Percentiles rank a stretch among this genome's conserved stretches.
Conservation (phyloP, 2,329 filamentous ascomycete species). For the Paramyrothecium sp. region DNA sequence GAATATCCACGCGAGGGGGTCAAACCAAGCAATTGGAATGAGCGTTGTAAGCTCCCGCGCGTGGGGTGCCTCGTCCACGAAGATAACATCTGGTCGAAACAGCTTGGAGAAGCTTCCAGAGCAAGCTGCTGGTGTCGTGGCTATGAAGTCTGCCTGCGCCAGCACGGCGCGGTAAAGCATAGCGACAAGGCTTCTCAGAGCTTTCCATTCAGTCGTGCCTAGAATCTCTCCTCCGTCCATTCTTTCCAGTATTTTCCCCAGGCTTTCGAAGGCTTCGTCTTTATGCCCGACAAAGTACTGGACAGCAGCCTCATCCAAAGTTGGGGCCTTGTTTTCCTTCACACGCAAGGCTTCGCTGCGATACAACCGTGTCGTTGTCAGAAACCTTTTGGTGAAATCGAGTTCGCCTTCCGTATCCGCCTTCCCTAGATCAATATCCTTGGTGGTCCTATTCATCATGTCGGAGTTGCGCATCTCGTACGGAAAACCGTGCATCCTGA, state of each 20-base stretch:
- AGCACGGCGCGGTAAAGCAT: slow-evolving; percentile 37
- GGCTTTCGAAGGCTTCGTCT: slow-evolving; percentile 24
- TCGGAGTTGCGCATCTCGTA: slow-evolving; percentile 30
- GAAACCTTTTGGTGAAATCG: slow-evolving; percentile 35
- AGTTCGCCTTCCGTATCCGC: slow-evolving; percentile 5
- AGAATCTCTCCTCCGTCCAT: slow-evolving; percentile 24
- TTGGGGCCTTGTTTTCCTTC: slow-evolving; percentile 28
- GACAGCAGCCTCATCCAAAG: slow-evolving; percentile 43
- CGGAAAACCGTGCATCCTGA: slow-evolving; percentile 40
- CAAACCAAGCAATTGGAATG: slow-evolving; percentile 41
- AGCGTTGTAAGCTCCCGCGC: slow-evolving; percentile 43
- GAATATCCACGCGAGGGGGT: slow-evolving; percentile 42
- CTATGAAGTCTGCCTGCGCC: slow-evolving; percentile 39
- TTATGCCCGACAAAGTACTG: slow-evolving; percentile 33
- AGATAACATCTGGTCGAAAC: slow-evolving; percentile 79
- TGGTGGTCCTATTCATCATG: slow-evolving; percentile 20
- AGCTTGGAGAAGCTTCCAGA: slow-evolving; percentile 39
- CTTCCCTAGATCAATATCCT: background rate
- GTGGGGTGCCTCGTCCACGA: slow-evolving; percentile 70
- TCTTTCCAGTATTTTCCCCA: slow-evolving; percentile 34
- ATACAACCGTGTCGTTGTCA: slow-evolving; percentile 22
- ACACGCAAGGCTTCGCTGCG: slow-evolving; percentile 9
- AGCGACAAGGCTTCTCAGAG: slow-evolving; percentile 27
- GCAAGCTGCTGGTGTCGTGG: slow-evolving; percentile 44
- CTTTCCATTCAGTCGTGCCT: slow-evolving; percentile 22